Conservation (phyloP, 2,329 filamentous ascomycete species). For the Grosmannia penicillata region DNA sequence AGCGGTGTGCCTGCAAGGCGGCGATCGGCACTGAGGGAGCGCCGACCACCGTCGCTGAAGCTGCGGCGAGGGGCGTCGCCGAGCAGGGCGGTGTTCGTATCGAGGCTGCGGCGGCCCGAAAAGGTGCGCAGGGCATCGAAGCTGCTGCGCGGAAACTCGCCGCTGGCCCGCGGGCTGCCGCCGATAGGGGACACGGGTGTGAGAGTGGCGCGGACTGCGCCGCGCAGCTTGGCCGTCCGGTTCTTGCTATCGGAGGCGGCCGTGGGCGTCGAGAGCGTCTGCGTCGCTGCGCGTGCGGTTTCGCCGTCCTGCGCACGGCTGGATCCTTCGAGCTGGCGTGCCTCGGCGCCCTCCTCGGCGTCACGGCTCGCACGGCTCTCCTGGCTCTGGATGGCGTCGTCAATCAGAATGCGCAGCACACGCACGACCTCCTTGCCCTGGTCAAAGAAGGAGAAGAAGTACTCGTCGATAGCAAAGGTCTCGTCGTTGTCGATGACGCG, state of each 20-base stretch:
- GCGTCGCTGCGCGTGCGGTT: slow-evolving; percentile 8
- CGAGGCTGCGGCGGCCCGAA: slow-evolving; percentile 32
- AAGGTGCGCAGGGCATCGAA: slow-evolving; percentile 36
- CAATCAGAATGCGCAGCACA: slow-evolving; percentile 58
- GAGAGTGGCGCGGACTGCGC: slow-evolving; percentile 47
- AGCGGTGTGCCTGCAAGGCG: no score
- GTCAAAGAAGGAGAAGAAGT: slow-evolving; percentile 93
- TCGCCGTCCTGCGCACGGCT: no score
- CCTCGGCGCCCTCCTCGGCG: no score
- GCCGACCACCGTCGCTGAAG: slow-evolving; percentile 42
- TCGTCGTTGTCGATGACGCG: slow-evolving; percentile 87
- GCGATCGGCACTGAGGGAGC: slow-evolving; percentile 34
- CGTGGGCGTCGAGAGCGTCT: neutral
- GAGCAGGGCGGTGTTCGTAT: slow-evolving; percentile 27
- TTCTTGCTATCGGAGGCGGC: neutral
- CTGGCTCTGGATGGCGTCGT: slow-evolving; percentile 40
- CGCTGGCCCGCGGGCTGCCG: slow-evolving; percentile 40
- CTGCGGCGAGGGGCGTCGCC: slow-evolving; percentile 38
- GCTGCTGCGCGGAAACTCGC: slow-evolving; percentile 35
- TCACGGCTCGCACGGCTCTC: no score
- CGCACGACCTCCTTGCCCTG: slow-evolving; percentile 72
- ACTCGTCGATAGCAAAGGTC: slow-evolving; percentile 92
- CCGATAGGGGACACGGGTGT: slow-evolving; percentile 31
- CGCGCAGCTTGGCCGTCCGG: slow-evolving; percentile 29
- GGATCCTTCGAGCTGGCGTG: neutral